Percentiles rank a stretch among this genome's conserved stretches.
Conservation (phyloP, 108 stramenopile species). For the Skeletonema potamos region DNA sequence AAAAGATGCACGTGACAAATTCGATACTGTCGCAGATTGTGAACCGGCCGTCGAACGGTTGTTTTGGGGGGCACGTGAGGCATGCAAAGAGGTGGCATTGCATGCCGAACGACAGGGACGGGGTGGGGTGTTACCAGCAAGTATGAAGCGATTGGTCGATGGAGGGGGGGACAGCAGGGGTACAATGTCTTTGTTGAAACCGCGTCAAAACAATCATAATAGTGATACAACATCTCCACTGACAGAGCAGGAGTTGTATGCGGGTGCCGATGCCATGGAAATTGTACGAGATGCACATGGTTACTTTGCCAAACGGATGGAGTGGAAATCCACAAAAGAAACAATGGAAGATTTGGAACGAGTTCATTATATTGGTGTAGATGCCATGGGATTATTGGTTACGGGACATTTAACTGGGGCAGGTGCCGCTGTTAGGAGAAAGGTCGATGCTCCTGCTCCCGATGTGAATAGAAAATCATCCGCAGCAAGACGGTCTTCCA, state of each 20-base stretch:
- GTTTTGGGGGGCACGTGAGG: slow-evolving; percentile 55
- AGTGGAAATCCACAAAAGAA: slow-evolving; percentile 61
- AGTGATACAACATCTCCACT: slow-evolving; percentile 14
- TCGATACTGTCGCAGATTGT: slow-evolving; percentile 81
- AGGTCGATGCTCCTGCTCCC: slow-evolving; percentile 45
- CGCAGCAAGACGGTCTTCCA: background rate
- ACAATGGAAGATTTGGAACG: slow-evolving; percentile 67
- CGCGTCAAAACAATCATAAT: background rate
- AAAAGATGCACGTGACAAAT: slow-evolving; percentile 82
- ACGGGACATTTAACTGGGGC: slow-evolving; percentile 65
- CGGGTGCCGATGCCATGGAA: slow-evolving; percentile 84
- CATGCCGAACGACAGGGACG: slow-evolving; percentile 42
- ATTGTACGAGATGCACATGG: slow-evolving; percentile 82
- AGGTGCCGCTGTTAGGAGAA: slow-evolving; percentile 72
- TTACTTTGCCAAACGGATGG: slow-evolving; percentile 65
- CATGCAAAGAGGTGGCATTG: slow-evolving; percentile 50
- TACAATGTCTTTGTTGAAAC: slow-evolving; percentile 10
- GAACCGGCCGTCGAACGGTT: slow-evolving; percentile 74
- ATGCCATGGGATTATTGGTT: slow-evolving; percentile 73
- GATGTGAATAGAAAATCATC: slow-evolving; percentile 22
- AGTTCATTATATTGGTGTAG: slow-evolving; percentile 72
- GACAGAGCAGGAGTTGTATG: slow-evolving; percentile 85
- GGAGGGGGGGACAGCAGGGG: slow-evolving; percentile 15
- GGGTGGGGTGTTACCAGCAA: slow-evolving; percentile 20
- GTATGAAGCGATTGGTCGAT: slow-evolving; percentile 29